Percentiles rank a stretch among this genome's conserved stretches.
These are phyloP conservation scores for Boechera retrofracta DNA, from an alignment of 345 rosid genomes.

Conservation along the genomic window DNA sequence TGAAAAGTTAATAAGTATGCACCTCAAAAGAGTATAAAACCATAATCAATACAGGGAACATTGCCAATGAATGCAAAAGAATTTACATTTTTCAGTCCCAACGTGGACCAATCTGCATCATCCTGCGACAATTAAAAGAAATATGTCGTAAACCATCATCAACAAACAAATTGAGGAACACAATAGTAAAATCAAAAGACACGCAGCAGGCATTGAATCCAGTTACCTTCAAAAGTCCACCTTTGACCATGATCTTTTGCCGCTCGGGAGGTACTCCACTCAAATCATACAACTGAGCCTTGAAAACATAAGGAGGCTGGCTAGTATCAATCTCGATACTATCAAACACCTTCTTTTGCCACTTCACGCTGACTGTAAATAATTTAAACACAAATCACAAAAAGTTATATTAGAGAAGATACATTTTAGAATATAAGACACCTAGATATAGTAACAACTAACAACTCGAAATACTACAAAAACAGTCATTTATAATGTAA, in stretches of 20 bases:
- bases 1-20: not conserved
- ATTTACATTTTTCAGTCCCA: constrained; percentile 72
- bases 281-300: constrained; percentile 74
- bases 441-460: not conserved
- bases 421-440: not conserved
- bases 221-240: constrained; percentile 76
- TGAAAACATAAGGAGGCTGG: constrained; percentile 79
- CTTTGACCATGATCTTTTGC: constrained; percentile 90
- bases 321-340: constrained; percentile 74
- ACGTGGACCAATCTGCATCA: constrained; percentile 77
- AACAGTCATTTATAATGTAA: not conserved
- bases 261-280: constrained; percentile 89
- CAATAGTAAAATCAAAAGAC: not conserved
- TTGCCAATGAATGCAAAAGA: not conserved
- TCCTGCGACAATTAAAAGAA: constrained; percentile 58
- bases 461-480: not conserved
- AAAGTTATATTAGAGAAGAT: not conserved
- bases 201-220: not conserved
- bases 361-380: constrained; percentile 53
- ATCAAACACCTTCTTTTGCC: constrained; percentile 82
- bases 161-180: constrained; percentile 11
- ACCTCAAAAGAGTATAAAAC: not conserved
- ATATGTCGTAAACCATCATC: not conserved
- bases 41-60: not conserved
- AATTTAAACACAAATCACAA: not conserved